Evolutionary conservation across 371 early-diverging fungal genomes (phyloP).

Genomic region (Haplosporangium sp.): DNA sequence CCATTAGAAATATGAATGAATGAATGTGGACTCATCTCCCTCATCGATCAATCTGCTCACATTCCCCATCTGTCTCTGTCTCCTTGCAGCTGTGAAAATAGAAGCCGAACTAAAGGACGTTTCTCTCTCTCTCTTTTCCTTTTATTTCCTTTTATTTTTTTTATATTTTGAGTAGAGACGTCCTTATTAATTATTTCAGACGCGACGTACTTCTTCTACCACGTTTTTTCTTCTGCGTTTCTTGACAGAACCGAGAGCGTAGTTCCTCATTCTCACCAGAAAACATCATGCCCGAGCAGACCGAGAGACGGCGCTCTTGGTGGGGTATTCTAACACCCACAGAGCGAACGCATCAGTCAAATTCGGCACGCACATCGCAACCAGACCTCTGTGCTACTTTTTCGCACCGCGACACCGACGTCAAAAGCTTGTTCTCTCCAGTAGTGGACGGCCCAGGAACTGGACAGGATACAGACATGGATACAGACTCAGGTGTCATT

Average conservation of each 20-base stretch:
- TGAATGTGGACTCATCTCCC: no score
- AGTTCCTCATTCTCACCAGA: not conserved
- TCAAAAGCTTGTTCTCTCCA: not conserved
- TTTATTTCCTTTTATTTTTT: no score
- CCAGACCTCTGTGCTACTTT: conserved; percentile 25
- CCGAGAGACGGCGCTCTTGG: conserved; percentile 50
- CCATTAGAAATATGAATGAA: no score
- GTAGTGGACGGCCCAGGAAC: conserved; percentile 12
- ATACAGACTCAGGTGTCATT: not conserved
- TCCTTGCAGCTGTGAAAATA: no score
- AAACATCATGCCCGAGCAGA: conserved; percentile 50
- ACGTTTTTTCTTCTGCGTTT: not conserved
- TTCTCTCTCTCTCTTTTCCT: no score
- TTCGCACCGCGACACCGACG: conserved; percentile 12
- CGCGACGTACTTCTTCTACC: not conserved
- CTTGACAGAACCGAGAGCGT: not conserved
- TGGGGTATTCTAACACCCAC: conserved; percentile 39
- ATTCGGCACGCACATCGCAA: conserved; percentile 21
- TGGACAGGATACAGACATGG: conserved; percentile 5
- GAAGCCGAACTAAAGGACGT: no score
- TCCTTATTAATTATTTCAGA: no score
- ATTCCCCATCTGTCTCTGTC: no score
- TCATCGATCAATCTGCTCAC: no score
- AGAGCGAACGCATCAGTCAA: conserved; percentile 12
- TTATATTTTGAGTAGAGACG: no score